Percentiles rank a stretch among this genome's conserved stretches.
These are phyloP conservation scores for Debaryomycetaceae sp. DNA, from an alignment of 1,139 yeast genomes.

Conservation along the genomic window DNA sequence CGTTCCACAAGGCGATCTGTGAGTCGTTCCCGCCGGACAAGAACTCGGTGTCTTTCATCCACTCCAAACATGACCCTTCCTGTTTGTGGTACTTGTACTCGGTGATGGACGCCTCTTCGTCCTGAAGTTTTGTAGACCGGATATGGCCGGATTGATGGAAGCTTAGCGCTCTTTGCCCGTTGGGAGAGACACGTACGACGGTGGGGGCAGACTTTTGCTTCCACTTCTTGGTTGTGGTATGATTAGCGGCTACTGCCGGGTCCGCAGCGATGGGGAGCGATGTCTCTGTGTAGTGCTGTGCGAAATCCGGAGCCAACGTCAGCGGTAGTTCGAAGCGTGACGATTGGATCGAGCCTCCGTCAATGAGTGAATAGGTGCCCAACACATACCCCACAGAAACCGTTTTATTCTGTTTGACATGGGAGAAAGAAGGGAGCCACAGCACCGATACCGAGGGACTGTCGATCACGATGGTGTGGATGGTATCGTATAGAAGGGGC, in stretches of 20 bases:
- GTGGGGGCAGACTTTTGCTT: conserved; percentile 46
- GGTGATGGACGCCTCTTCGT: conserved; percentile 1
- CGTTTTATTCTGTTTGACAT: conserved; percentile 18
- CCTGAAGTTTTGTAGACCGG: conserved; percentile 8
- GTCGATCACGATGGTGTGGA: conserved; percentile 57
- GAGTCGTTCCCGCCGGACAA: conserved; percentile 62
- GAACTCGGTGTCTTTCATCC: conserved; percentile 40
- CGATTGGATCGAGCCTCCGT: conserved; percentile 34
- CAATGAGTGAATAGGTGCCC: conserved; percentile 38
- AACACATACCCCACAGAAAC: conserved; percentile 32
- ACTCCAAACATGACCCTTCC: conserved; percentile 65
- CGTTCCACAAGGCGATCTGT: conserved; percentile 64
- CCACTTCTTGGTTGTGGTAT: conserved; percentile 34
- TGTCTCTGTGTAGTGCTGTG: conserved; percentile 10
- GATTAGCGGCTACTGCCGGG: conserved; percentile 20
- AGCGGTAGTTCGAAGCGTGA: conserved; percentile 41
- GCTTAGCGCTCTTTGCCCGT: conserved; percentile 31
- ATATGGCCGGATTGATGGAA: conserved; percentile 42
- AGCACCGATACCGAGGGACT: conserved; percentile 47
- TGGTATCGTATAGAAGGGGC: conserved; percentile 75
- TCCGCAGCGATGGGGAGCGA: conserved; percentile 16
- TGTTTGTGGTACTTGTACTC: conserved; percentile 49
- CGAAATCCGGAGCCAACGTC: conserved; percentile 31
- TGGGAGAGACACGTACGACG: conserved; percentile 27
- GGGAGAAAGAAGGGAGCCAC: conserved; percentile 33